Evolutionary conservation across 176 grass and related monocot genomes (phyloP), one percentile per base, ranked within the genome.

Genomic region (Musa acuminata): DNA sequence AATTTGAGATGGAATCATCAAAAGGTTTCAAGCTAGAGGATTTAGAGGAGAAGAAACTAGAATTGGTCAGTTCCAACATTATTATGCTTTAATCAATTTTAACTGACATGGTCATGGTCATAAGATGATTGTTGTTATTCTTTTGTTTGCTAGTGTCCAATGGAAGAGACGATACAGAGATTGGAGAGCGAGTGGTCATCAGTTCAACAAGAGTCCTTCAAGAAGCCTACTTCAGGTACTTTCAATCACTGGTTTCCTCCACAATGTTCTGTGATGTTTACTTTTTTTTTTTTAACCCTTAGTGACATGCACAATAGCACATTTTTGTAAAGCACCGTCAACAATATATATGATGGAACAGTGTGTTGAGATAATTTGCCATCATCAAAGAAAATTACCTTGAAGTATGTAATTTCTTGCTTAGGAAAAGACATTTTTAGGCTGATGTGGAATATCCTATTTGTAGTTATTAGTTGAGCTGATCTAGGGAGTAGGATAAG

Each of bases 141-240:
- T 8, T 58, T 21, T 68, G 53, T 82, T 77, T 51, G 35, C 53
- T 74, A 96, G 93, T 74, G 79, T 78, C 78, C 72, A 72, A 63
- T 90, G 79, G 87, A 93, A 89, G 84, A 74, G 49, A 82, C 59
- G 73, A 63, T 90, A 25, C 86, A 85, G 80, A 80, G n/a, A 57
- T 85, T 98, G 78, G 94, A 93, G 58, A 89, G 78, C 68, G 84
- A 87, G 72, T 91, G 90, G 86, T 86, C 79, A 50, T 65, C 69
- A 50, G 75, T 93, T 83, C 87, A 98, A 81, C 84, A 75, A 66
- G 90, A 98, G 75, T 93, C 87, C 69, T 80, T 88, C 55, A 93
- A 87, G 84, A 88, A 89, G 29, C 94, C 86, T 29, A 88, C 85
- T 73, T 82, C 90, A 75, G 90, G 94, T 98, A 88, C 51, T 70